A percentile compares a stretch with the other conserved stretches of the same genome.
Evolutionary conservation across 805 yeast genomes (phyloP).

Genomic region (Candida vartiovaarae): DNA sequence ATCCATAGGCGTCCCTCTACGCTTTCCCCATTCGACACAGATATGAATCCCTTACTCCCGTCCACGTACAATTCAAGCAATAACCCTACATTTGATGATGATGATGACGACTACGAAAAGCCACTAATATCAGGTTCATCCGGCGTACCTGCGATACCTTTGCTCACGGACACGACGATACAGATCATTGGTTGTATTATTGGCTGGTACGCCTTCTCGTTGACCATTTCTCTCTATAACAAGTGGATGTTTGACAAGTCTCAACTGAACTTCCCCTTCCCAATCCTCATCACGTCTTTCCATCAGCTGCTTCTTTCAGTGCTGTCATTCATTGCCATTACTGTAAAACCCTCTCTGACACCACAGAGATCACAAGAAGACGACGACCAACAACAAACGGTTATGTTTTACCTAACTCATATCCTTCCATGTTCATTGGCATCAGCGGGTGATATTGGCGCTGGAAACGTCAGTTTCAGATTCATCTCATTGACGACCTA

Average conservation of each 20-base stretch:
- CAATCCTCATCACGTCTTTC: constrained; percentile 74
- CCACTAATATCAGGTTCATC: too few species aligned
- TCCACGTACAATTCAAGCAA: not conserved
- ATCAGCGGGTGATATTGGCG: constrained; percentile 88
- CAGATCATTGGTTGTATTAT: constrained; percentile 18
- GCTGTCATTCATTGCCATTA: constrained; percentile 29
- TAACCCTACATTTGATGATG: too few species aligned
- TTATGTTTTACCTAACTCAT: constrained; percentile 35
- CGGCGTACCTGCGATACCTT: not conserved
- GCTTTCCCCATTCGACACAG: constrained; percentile 2
- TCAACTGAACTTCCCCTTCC: constrained; percentile 73
- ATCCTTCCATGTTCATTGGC: constrained; percentile 83
- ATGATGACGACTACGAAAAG: not conserved
- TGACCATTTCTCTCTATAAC: constrained; percentile 73
- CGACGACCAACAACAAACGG: not conserved
- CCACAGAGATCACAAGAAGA: constrained; percentile 5
- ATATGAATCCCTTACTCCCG: not conserved
- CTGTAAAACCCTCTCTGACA: constrained; percentile 11
- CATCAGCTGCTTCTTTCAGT: constrained; percentile 73
- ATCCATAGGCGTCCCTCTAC: constrained; percentile 12
- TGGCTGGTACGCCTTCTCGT: constrained; percentile 69
- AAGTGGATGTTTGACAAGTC: constrained; percentile 92
- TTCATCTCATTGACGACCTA: constrained; percentile 77
- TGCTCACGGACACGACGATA: constrained; percentile 2
- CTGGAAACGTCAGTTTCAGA: constrained; percentile 78